These are phyloP conservation scores for Amaranthus hypochondriacus DNA, from an alignment of 148 eudicot genomes.

Conservation along the genomic window DNA sequence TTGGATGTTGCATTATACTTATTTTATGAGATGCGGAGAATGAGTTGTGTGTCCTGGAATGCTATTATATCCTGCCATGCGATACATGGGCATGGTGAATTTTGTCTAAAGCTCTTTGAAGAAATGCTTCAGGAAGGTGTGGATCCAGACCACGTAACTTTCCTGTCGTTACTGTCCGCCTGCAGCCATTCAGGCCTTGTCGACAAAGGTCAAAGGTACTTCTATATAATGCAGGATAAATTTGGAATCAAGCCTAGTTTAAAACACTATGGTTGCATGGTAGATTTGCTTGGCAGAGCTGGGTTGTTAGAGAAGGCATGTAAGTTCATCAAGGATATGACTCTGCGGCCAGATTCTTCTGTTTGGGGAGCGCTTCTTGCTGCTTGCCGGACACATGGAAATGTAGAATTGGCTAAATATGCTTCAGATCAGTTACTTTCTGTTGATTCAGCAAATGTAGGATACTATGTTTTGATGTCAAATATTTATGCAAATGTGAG, in stretches of 20 bases:
- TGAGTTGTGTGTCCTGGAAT: slow-evolving; percentile 58
- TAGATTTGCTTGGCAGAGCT: slow-evolving; percentile 71
- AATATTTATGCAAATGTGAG: slow-evolving; percentile 65
- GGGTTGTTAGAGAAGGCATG: slow-evolving; percentile 54
- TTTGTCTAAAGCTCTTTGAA: slow-evolving; percentile 50
- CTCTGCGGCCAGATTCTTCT: slow-evolving; percentile 58
- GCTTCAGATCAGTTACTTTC: slow-evolving; percentile 52
- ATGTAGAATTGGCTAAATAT: slow-evolving; percentile 55
- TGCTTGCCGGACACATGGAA: slow-evolving; percentile 68
- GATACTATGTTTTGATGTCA: slow-evolving; percentile 65
- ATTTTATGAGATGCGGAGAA: slow-evolving; percentile 49
- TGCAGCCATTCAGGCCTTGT: slow-evolving; percentile 77
- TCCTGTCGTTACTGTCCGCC: slow-evolving; percentile 53
- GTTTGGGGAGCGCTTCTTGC: slow-evolving; percentile 86
- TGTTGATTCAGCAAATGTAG: slow-evolving; percentile 52
- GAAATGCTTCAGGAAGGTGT: slow-evolving; percentile 60
- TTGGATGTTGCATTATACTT: slow-evolving; percentile 51
- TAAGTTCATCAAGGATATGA: slow-evolving; percentile 47
- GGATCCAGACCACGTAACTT: slow-evolving; percentile 67
- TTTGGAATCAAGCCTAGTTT: slow-evolving; percentile 52
- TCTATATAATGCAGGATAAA: slow-evolving; percentile 49
- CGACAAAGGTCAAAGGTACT: slow-evolving; percentile 52
- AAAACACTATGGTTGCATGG: slow-evolving; percentile 78
- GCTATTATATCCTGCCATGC: slow-evolving; percentile 71
- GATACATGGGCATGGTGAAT: slow-evolving; percentile 59